These are phyloP conservation scores for Leptomonas seymouri DNA, from an alignment of 208 protist species.

Conservation along the genomic window DNA sequence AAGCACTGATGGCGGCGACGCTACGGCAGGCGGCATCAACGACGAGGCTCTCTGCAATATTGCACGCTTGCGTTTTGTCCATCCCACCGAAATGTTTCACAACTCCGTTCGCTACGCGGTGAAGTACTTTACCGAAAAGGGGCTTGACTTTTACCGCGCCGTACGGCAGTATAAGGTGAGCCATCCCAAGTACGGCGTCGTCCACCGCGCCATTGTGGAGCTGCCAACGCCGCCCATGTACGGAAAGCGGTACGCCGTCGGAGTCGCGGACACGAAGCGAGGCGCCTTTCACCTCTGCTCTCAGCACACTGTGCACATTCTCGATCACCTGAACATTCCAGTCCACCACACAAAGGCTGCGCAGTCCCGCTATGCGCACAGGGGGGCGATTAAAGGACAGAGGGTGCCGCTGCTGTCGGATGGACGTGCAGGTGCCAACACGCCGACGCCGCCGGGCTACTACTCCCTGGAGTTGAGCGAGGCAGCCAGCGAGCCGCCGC, in stretches of 20 bases:
- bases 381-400: constrained; percentile 32
- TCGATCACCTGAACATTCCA: constrained; percentile 65
- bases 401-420: constrained; percentile 34
- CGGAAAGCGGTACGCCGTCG: constrained; percentile 68
- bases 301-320: constrained; percentile 55
- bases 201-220: constrained; percentile 81
- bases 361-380: constrained; percentile 50
- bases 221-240: constrained; percentile 60
- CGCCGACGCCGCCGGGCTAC: constrained; percentile 63
- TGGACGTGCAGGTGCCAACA: constrained; percentile 25
- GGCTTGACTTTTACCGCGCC: constrained; percentile 56
- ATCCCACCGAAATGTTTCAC: constrained; percentile 53
- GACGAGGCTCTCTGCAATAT: constrained; percentile 84
- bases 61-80: constrained; percentile 45
- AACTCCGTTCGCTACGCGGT: constrained; percentile 34
- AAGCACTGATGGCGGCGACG: background rate
- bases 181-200: constrained; percentile 38
- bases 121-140: constrained; percentile 43
- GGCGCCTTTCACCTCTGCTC: constrained; percentile 58
- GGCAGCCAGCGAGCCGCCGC: constrained; percentile 18
- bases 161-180: constrained; percentile 73
- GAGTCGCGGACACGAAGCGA: constrained; percentile 60
- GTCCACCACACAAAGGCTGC: constrained; percentile 42
- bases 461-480: constrained; percentile 33
- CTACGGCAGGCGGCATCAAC: constrained; percentile 4